phyloP scores from a whole-genome alignment of 306 rosid genomes.

The Gastrolobium bilobum region DNA sequence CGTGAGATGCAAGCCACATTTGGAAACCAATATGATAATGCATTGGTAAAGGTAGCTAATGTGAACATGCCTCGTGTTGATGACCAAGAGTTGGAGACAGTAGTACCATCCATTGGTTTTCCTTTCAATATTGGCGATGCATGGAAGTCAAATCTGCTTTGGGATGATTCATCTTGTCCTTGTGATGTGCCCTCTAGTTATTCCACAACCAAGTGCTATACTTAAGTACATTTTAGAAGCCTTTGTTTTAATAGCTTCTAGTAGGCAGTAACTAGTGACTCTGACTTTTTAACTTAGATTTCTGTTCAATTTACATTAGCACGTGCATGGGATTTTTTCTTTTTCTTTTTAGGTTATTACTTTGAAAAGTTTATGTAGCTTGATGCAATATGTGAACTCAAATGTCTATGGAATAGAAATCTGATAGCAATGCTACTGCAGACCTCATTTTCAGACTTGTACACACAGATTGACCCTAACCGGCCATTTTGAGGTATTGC shows the following conservation, averaged over 20 bases:
- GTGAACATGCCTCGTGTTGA: slow-evolving; percentile 49
- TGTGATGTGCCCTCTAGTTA: slow-evolving; percentile 70
- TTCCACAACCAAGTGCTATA: slow-evolving; percentile 69
- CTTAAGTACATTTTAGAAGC: slow-evolving; percentile 51
- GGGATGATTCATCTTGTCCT: slow-evolving; percentile 83
- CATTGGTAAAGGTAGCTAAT: slow-evolving; percentile 54
- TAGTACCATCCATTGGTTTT: slow-evolving; percentile 56
- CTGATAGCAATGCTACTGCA: slow-evolving; percentile 28
- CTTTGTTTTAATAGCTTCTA: slow-evolving; percentile 52
- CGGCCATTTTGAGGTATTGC: neutral
- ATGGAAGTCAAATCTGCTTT: slow-evolving; percentile 79
- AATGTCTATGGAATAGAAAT: slow-evolving; percentile 52
- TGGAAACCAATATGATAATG: slow-evolving; percentile 39
- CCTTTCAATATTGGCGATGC: slow-evolving; percentile 65
- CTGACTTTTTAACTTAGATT: slow-evolving; percentile 44
- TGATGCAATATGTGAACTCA: slow-evolving; percentile 44
- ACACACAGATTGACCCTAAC: slow-evolving; percentile 10
- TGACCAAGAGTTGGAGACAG: slow-evolving; percentile 59
- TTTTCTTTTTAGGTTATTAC: neutral
- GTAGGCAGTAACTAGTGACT: slow-evolving; percentile 34
- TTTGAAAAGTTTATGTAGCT: slow-evolving; percentile 45
- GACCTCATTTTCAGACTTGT: neutral
- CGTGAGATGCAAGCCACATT: slow-evolving; percentile 46
- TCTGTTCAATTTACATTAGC: slow-evolving; percentile 50
- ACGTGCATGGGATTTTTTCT: neutral